These are phyloP conservation scores for Mucor sp. DNA, from an alignment of 371 early-diverging fungal genomes.

Conservation along the genomic window DNA sequence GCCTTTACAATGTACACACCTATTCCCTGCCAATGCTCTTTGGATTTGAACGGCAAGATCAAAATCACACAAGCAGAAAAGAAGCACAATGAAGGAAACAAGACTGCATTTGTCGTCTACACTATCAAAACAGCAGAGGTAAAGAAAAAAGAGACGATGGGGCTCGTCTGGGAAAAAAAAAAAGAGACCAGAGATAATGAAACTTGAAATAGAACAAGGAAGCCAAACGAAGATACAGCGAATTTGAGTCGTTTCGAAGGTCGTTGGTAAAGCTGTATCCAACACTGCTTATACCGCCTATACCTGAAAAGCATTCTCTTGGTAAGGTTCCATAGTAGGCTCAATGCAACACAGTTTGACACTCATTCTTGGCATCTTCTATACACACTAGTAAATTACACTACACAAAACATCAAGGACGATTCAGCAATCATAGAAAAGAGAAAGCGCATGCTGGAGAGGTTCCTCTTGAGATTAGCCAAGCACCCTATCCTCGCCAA, in stretches of 20 bases:
- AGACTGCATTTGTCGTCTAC: not conserved
- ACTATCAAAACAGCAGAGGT: not conserved
- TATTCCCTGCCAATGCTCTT: not conserved
- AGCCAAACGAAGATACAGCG: conserved; percentile 72
- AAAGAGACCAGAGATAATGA: not conserved
- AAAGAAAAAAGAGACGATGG: no score
- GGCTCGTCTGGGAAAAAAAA: not conserved
- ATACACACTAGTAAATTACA: conserved; percentile 53
- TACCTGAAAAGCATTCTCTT: conserved; percentile 95
- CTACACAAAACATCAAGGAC: conserved; percentile 72
- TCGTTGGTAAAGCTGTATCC: conserved; percentile 81
- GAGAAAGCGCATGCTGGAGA: conserved; percentile 87
- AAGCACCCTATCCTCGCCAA: conserved; percentile 81
- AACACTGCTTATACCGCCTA: conserved; percentile 89
- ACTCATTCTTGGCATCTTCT: not conserved
- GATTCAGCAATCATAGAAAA: conserved; percentile 81
- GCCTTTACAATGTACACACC: not conserved
- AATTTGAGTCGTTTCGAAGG: conserved; percentile 91
- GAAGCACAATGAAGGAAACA: not conserved
- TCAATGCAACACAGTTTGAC: not conserved
- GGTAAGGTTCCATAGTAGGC: conserved; percentile 47
- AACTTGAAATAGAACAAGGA: conserved; percentile 30
- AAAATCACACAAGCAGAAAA: not conserved
- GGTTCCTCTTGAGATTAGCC: conserved; percentile 83
- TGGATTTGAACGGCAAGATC: not conserved